Base-by-base conservation (phyloP, 108 stramenopile genomes). In the Cyclostephanos tholiformis region DNA sequence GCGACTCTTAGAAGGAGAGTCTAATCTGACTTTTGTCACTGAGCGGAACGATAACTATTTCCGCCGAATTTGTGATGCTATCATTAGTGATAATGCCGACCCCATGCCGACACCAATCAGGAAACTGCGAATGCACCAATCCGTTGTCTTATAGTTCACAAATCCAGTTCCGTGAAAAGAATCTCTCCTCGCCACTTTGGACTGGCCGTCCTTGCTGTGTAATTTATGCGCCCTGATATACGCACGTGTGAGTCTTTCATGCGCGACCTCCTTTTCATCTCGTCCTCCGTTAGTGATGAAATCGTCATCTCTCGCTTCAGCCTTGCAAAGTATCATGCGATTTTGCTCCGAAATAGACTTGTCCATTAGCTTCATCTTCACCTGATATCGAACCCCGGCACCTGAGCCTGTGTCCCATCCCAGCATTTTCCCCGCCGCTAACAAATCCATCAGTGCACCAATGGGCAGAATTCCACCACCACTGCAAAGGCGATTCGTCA, bases 351-450 rank as follows among this genome's bases (percentile, higher is more conserved):
- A 88, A 29, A 92, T 89, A 4, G 72, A 58, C 26, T 66, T 59
- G 75, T 92, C 80, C 43, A 92, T 88, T 0, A 77, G 61, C 63
- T 92, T 92, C 79, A 92, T 84, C 50, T 87, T 85, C 17, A 92
- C 88, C 26, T 81, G 65, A 60, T 92, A 86, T 65, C 65, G 57
- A 25, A 80, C 76, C 17, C 66, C 67, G 4, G 72, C 83, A 68
- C 36, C 29, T 19, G 71, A 64, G 16, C 74, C 82, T 43, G 79
- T 63, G 4, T 74, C 30, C 79, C 77, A 80, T 55, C 64, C 76
- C 77, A 88, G 84, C 62, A 86, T 86, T 61, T 86, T 86, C 14
- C 91, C 91, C 49, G 87, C 87, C 26, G 87, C 52, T 11, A 92
- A 69, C 22, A 92, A 53, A 69, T 92, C 91, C 86, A 92, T 92